These are phyloP conservation scores for Leccinum broughii DNA, from an alignment of 768 basidiomycete genomes.

Conservation along the genomic window DNA sequence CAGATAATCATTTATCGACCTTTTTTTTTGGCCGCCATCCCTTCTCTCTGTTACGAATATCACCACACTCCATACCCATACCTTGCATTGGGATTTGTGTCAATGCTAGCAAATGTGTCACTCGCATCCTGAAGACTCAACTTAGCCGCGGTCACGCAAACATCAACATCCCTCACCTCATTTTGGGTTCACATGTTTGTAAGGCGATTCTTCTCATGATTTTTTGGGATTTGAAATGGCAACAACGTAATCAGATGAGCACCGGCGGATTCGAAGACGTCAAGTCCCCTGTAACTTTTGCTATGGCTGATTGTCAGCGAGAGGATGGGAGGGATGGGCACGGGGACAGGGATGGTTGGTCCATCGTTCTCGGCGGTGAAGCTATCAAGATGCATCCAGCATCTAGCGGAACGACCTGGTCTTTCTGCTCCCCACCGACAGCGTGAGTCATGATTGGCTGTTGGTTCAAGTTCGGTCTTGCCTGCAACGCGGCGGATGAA, in stretches of 20 bases:
- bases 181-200: constrained; percentile 48
- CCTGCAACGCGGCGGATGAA: constrained; percentile 3
- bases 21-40: constrained; percentile 47
- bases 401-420: constrained; percentile 38
- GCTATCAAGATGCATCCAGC: constrained; percentile 33
- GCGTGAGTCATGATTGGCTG: constrained; percentile 14
- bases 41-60: constrained; percentile 25
- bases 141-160: constrained; percentile 46
- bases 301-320: constrained; percentile 26
- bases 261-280: constrained; percentile 26
- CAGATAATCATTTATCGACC: constrained; percentile 72
- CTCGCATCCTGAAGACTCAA: constrained; percentile 57
- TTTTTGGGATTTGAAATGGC: constrained; percentile 57
- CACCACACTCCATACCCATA: constrained; percentile 35
- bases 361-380: constrained; percentile 15
- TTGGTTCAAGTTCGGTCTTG: not conserved
- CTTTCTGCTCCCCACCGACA: constrained; percentile 4
- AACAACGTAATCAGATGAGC: constrained; percentile 38
- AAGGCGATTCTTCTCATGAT: constrained; percentile 54
- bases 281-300: constrained; percentile 31
- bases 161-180: constrained; percentile 37
- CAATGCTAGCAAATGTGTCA: constrained; percentile 60
- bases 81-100: constrained; percentile 59
- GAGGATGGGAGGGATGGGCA: too few species aligned
- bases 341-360: too few species aligned